phyloP scores from a whole-genome alignment of 192 early-diverging fungal species.

The Coemansia sp. region DNA sequence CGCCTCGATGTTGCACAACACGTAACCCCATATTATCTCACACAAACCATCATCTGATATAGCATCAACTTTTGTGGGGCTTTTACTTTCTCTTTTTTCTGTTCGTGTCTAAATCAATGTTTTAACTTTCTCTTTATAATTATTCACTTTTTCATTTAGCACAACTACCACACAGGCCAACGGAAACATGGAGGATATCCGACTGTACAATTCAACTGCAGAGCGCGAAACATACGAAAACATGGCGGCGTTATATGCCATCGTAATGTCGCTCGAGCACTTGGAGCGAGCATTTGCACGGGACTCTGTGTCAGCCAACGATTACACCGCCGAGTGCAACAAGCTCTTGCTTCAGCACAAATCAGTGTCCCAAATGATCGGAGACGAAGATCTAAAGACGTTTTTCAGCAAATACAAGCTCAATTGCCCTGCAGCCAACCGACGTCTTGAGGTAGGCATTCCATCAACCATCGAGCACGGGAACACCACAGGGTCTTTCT shows the following conservation, averaged over 20 bases:
- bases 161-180: neutral
- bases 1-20: too few relatives aligned
- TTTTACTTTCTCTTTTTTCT: too few relatives aligned
- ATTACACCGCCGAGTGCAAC: conserved; percentile 90
- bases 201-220: conserved; percentile 76
- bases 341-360: conserved; percentile 93
- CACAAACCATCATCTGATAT: too few relatives aligned
- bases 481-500: conserved; percentile 33
- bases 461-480: conserved; percentile 95
- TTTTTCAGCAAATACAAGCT: conserved; percentile 57
- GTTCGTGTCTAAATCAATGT: too few relatives aligned
- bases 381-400: conserved; percentile 59
- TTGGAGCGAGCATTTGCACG: conserved; percentile 92
- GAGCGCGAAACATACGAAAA: conserved; percentile 93
- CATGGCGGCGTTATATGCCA: conserved; percentile 90
- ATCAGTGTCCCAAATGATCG: conserved; percentile 61
- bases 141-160: too few relatives aligned
- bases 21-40: too few relatives aligned
- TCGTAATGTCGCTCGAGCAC: conserved; percentile 89
- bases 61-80: too few relatives aligned
- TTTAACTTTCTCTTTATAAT: too few relatives aligned
- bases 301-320: conserved; percentile 78
- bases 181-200: conserved; percentile 64
- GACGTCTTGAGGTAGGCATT: conserved; percentile 91
- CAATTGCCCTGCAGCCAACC: conserved; percentile 82